Base-by-base conservation (phyloP, 495 filamentous ascomycete species). In the Physcia stellaris region DNA sequence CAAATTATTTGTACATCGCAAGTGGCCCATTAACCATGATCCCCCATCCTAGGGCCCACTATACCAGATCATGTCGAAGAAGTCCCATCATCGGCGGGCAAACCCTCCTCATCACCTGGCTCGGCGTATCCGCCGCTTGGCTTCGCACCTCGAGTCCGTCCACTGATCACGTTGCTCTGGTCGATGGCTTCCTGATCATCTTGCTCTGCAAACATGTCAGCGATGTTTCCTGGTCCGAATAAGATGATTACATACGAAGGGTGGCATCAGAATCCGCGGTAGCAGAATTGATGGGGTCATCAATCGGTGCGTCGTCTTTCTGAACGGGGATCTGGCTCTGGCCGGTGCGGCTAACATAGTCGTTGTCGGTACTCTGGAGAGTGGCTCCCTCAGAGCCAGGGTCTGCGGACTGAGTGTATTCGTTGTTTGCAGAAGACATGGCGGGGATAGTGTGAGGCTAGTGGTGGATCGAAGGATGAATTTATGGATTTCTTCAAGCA, bases 101-200 rank as follows among this genome's bases (percentile, higher is more conserved):
- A 28, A 6, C 58, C 58, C 41, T 68, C 56, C 49, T 73, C 69
- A 55, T 73, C 68, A 15, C 57, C 57, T 12, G 67, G 70, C 53
- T 75, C 69, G 0, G 22, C 20, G 42, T 74, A 76, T 3, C 53
- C 60, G 10, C 69, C 64, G 31, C 36, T 41, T 11, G 59, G 49
- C 54, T 66, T 67, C 27, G 63, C 66, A 22, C 62, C 59, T 11
- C 67, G 52, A 6, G 66, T 73, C 35, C 60, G 60, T 2, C 54
- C 60, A 9, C 59, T 52, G 3, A 75, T 50, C 29, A 76, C 67
- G 24, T 75, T 73, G 16, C 24, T 42, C 45, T 58, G 46, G 28
- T 75, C 63, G 17, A 75, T 71, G 2, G 67, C 70, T 17, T 73
- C 68, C 1, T 47, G 46, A 2, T 75, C 72, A 43, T 75, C 71